A percentile compares a stretch with the other conserved stretches of the same genome.
phyloP scores from a whole-genome alignment of 2,329 filamentous ascomycete species.

The Colletotrichum camelliae region DNA sequence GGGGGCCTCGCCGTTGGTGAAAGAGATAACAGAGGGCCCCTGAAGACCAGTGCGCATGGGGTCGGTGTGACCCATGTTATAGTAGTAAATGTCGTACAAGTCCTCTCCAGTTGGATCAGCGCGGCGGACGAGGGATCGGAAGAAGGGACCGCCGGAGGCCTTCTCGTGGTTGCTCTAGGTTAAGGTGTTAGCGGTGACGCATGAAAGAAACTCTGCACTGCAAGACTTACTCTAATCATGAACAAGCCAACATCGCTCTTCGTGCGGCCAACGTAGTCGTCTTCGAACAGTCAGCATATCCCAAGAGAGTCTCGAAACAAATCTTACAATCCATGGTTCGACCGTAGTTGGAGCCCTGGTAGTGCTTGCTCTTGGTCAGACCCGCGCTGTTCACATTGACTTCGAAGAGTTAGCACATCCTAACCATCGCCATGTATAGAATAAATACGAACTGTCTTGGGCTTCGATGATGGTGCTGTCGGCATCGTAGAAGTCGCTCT shows the following conservation, averaged over 20 bases:
- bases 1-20: conserved; percentile 41
- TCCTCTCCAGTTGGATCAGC: conserved; percentile 40
- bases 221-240: conserved; percentile 32
- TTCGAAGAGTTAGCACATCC: background rate
- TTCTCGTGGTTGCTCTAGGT: conserved; percentile 42
- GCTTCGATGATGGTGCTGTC: conserved; percentile 38
- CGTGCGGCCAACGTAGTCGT: conserved; percentile 42
- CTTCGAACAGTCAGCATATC: conserved; percentile 33
- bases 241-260: conserved; percentile 39
- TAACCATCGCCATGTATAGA: background rate
- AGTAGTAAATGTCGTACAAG: conserved; percentile 48
- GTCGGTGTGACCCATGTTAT: conserved; percentile 48
- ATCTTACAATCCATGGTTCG: conserved; percentile 7
- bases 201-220: background rate
- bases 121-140: conserved; percentile 42
- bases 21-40: conserved; percentile 43
- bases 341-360: conserved; percentile 41
- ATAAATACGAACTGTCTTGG: conserved; percentile 25
- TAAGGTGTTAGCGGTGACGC: background rate
- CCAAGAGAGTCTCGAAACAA: background rate
- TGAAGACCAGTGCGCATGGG: conserved; percentile 45
- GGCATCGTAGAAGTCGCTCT: conserved; percentile 36
- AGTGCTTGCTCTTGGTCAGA: conserved; percentile 45
- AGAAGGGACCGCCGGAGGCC: conserved; percentile 43
- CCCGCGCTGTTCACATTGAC: conserved; percentile 28